Evolutionary conservation across 495 filamentous ascomycete species (phyloP).

Genomic region (Aspergillus homomorphus): DNA sequence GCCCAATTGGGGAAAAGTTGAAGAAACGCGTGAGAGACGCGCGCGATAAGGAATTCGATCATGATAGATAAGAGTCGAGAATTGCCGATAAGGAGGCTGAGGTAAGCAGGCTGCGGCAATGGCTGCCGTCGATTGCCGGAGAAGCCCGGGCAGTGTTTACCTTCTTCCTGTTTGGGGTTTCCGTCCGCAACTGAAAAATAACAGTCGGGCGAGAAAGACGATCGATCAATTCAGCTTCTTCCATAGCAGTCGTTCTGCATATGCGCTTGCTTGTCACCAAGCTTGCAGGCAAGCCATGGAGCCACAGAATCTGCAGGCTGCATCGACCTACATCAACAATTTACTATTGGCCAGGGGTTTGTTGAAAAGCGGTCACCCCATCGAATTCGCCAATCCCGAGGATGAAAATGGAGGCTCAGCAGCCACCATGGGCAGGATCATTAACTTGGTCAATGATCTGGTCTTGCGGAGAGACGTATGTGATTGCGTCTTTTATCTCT

Average conservation of each 20-base stretch:
- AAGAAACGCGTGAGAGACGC: neutral
- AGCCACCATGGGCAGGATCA: constrained; percentile 77
- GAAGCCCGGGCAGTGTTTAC: neutral
- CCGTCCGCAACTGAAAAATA: neutral
- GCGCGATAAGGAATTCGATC: neutral
- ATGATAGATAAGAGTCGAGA: neutral
- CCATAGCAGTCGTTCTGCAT: constrained; percentile 37
- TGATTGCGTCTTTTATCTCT: constrained; percentile 8
- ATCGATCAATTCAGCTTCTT: constrained; percentile 25
- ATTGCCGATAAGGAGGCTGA: neutral
- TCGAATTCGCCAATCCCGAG: constrained; percentile 80
- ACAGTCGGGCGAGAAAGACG: neutral
- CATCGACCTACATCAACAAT: constrained; percentile 95
- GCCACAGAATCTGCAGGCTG: constrained; percentile 74
- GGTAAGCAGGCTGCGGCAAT: neutral
- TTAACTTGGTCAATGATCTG: constrained; percentile 89
- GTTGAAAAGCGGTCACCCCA: constrained; percentile 74
- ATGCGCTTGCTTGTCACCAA: constrained; percentile 43
- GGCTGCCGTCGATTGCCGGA: neutral
- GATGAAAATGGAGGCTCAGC: constrained; percentile 60
- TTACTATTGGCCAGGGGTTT: constrained; percentile 86
- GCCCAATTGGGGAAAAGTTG: neutral
- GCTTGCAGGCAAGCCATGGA: constrained; percentile 60
- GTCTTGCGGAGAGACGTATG: constrained; percentile 79
- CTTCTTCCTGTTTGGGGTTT: constrained; percentile 1